These are phyloP conservation scores for Beauveria pseudobassiana DNA, from an alignment of 2,329 filamentous ascomycete genomes.

Conservation along the genomic window DNA sequence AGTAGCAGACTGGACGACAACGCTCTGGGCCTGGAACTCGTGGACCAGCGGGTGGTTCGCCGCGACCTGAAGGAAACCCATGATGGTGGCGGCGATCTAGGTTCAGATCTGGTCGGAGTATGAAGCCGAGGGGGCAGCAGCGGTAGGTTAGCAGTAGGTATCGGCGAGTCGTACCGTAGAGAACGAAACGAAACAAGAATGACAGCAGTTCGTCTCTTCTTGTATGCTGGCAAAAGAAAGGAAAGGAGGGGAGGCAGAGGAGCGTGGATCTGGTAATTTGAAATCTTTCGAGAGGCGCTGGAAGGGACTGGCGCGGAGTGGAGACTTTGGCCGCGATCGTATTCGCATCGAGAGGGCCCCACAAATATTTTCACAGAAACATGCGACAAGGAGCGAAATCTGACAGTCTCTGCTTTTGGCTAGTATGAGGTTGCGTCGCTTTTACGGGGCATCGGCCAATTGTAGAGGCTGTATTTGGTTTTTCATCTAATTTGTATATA, in stretches of 20 bases:
- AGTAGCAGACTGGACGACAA: constrained; percentile 39
- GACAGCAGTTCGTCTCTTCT: background rate
- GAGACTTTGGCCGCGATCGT: background rate
- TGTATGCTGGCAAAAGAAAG: background rate
- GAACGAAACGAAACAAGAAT: background rate
- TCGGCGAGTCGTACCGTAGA: background rate
- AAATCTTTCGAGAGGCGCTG: constrained; percentile 3
- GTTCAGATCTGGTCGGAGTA: background rate
- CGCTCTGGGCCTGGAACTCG: constrained; percentile 40
- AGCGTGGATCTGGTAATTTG: background rate
- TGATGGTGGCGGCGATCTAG: constrained; percentile 22
- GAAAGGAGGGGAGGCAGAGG: background rate
- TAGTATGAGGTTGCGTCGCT: background rate
- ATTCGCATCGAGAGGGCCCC: background rate
- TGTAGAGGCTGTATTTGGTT: background rate
- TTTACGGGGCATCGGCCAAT: constrained; percentile 5
- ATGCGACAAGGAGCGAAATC: background rate
- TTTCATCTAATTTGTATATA: background rate
- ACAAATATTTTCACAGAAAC: background rate
- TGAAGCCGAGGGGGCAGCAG: background rate
- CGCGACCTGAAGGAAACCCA: constrained; percentile 50
- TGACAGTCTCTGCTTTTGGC: background rate
- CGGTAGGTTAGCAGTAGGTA: background rate
- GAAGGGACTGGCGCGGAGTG: background rate
- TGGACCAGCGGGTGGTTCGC: constrained; percentile 41